phyloP scores from a whole-genome alignment of 108 stramenopile genomes.

The Nitzschia sp. region DNA sequence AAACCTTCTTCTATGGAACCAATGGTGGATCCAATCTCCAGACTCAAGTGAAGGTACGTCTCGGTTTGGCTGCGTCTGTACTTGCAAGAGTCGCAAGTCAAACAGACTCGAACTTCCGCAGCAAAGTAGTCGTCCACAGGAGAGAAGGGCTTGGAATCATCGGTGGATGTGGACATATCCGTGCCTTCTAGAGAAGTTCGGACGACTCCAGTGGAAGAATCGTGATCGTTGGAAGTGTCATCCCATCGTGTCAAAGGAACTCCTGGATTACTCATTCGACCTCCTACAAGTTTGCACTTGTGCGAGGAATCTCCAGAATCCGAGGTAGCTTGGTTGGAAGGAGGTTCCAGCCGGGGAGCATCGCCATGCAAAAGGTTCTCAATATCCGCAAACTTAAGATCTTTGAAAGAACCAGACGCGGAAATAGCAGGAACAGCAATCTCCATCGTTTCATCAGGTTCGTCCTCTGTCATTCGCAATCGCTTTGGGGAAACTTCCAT shows the following conservation, averaged over 20 bases:
- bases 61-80: conserved; percentile 53
- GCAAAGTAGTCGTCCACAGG: conserved; percentile 47
- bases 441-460: not conserved
- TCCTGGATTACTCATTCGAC: conserved; percentile 37
- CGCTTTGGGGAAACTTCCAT: conserved; percentile 11
- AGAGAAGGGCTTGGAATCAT: conserved; percentile 10
- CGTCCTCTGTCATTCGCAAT: conserved; percentile 12
- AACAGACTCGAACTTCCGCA: conserved; percentile 45
- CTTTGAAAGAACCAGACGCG: conserved; percentile 27
- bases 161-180: not conserved
- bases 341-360: not conserved
- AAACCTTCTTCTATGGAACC: conserved; percentile 49
- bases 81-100: conserved; percentile 61
- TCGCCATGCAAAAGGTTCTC: conserved; percentile 29
- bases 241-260: conserved; percentile 25
- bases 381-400: conserved; percentile 33
- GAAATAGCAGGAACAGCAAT: not conserved
- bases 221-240: conserved; percentile 9
- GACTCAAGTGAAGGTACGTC: conserved; percentile 50
- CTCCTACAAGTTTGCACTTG: conserved; percentile 52
- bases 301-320: conserved; percentile 10
- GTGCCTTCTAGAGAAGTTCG: conserved; percentile 8
- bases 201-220: not conserved
- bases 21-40: conserved; percentile 42
- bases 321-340: not conserved